Evolutionary conservation across 139 green algal species (phyloP).

Genomic region (Picochlorum sp.): DNA sequence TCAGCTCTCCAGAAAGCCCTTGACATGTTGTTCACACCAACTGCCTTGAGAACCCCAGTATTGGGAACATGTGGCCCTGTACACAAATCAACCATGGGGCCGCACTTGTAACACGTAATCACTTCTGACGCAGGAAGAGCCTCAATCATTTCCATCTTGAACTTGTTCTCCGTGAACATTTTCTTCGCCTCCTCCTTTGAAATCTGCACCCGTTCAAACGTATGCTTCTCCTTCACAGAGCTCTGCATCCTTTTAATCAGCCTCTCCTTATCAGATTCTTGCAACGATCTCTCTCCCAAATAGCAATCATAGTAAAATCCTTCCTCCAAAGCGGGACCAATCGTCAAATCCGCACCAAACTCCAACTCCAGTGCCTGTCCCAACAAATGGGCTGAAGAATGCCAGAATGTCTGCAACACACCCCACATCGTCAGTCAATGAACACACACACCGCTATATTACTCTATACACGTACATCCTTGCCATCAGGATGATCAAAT

Average conservation of each 20-base stretch:
- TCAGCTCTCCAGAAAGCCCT: conserved; percentile 86
- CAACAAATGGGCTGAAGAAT: conserved; percentile 86
- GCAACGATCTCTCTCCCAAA: conserved; percentile 72
- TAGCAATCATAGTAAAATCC: conserved; percentile 99
- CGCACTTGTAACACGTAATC: conserved; percentile 76
- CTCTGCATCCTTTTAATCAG: conserved; percentile 75
- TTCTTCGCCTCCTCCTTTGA: conserved; percentile 79
- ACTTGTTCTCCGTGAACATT: conserved; percentile 99
- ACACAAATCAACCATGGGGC: conserved; percentile 96
- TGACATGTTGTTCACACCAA: conserved; percentile 59
- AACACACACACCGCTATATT: background rate
- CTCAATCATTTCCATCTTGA: conserved; percentile 97
- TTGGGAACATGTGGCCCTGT: conserved; percentile 87
- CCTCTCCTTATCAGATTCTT: conserved; percentile 50
- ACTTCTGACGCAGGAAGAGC: conserved; percentile 69
- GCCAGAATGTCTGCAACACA: conserved; percentile 87
- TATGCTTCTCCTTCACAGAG: conserved; percentile 79
- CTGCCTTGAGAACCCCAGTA: conserved; percentile 76
- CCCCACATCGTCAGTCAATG: background rate
- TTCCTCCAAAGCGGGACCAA: conserved; percentile 88
- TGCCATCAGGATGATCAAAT: conserved; percentile 82
- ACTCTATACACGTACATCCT: conserved; percentile 49
- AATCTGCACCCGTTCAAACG: conserved; percentile 87
- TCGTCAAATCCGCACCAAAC: conserved; percentile 92
- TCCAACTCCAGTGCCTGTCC: conserved; percentile 90